Conservation (phyloP, 805 yeast species). For the Kregervanrija delftensis region DNA sequence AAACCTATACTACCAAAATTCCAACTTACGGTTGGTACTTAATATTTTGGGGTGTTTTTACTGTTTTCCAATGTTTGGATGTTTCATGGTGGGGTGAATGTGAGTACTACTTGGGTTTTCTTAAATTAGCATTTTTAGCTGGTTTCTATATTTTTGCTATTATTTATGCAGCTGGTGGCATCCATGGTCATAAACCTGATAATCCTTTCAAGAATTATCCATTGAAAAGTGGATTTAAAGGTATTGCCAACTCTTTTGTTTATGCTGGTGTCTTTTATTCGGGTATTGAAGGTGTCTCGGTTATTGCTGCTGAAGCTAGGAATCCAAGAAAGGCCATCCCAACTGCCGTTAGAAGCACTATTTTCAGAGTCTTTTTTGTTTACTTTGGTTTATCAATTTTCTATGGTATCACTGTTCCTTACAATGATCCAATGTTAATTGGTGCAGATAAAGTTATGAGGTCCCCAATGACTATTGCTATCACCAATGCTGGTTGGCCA, state of each 20-base stretch:
- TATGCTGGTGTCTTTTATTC: conserved; percentile 21
- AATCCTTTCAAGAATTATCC: conserved; percentile 32
- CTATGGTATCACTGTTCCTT: conserved; percentile 56
- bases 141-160: conserved; percentile 49
- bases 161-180: conserved; percentile 37
- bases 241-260: conserved; percentile 20
- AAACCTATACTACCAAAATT: conserved; percentile 42
- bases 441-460: conserved; percentile 34
- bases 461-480: conserved; percentile 42
- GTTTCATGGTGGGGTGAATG: conserved; percentile 52
- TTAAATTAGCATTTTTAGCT: conserved; percentile 40
- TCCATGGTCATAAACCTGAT: conserved; percentile 26
- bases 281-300: conserved; percentile 28
- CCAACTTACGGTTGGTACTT: conserved; percentile 51
- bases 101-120: conserved; percentile 46
- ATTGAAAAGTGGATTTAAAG: conserved; percentile 20
- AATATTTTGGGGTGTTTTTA: conserved; percentile 45
- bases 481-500: conserved; percentile 45
- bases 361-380: conserved; percentile 49
- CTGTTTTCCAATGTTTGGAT: conserved; percentile 43
- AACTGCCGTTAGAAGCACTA: conserved; percentile 48
- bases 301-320: conserved; percentile 55
- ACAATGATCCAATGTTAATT: conserved; percentile 39
- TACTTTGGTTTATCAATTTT: conserved; percentile 47
- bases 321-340: conserved; percentile 56